Conservation (phyloP, 2,329 filamentous ascomycete genomes). For the Pseudocercospora vitis region DNA sequence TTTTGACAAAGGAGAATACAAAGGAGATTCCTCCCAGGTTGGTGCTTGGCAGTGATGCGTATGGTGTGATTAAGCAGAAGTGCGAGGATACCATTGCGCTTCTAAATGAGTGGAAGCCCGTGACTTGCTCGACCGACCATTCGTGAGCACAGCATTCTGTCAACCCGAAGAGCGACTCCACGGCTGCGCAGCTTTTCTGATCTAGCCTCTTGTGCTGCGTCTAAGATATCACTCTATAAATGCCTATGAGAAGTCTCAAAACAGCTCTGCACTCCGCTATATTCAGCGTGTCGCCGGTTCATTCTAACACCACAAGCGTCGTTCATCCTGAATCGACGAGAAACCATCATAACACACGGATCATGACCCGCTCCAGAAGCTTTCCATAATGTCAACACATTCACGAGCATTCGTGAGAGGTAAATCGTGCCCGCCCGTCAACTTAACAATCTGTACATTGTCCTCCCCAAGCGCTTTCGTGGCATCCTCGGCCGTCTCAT, state of each 20-base stretch:
- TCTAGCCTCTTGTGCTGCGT: too few species aligned
- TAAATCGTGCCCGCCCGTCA: constrained; percentile 69
- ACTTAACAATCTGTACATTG: constrained; percentile 58
- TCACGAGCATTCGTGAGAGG: constrained; percentile 62
- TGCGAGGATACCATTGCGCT: constrained; percentile 45
- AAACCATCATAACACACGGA: background rate
- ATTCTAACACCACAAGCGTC: too few species aligned
- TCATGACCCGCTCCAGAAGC: constrained; percentile 40
- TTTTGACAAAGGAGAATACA: constrained; percentile 53
- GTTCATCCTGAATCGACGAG: too few species aligned
- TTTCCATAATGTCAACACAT: constrained; percentile 55
- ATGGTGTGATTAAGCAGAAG: constrained; percentile 43
- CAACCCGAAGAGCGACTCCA: too few species aligned
- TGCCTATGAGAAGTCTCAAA: too few species aligned
- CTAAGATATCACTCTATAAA: too few species aligned
- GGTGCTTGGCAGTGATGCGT: constrained; percentile 54
- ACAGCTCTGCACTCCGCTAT: too few species aligned
- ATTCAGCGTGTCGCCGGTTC: too few species aligned
- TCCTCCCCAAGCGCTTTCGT: constrained; percentile 55
- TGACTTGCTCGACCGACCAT: constrained; percentile 35
- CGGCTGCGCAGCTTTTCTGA: background rate
- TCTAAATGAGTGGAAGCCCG: constrained; percentile 53
- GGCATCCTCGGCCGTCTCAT: constrained; percentile 65
- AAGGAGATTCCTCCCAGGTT: constrained; percentile 55
- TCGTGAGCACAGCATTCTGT: too few species aligned